Evolutionary conservation across 2,329 filamentous ascomycete genomes (phyloP).

Genomic region (Mycosphaerella arachidis): DNA sequence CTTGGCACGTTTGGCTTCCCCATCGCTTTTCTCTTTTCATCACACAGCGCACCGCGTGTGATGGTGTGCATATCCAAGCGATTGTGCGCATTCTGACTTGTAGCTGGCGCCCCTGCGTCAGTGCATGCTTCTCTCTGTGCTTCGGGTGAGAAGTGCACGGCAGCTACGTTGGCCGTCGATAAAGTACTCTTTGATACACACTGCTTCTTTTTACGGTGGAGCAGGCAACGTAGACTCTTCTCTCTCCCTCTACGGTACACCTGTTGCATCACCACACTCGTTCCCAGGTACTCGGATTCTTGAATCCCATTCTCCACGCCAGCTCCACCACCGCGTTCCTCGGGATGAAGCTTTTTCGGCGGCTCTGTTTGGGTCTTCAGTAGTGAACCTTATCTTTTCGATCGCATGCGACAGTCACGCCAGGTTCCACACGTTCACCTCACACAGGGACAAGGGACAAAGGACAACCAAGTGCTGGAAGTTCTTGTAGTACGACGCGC

Average conservation of each 20-base stretch:
- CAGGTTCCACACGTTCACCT: conserved; percentile 1
- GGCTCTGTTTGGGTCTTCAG: not conserved
- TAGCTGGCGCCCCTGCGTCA: not conserved
- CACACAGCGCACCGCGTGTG: not conserved
- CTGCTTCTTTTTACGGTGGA: not conserved
- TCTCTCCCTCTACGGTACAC: not conserved
- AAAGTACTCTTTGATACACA: not conserved
- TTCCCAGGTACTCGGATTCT: not conserved
- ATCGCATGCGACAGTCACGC: conserved; percentile 2
- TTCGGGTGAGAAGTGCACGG: not conserved
- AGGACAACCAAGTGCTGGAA: conserved; percentile 21
- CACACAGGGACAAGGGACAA: not conserved
- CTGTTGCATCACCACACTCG: not conserved
- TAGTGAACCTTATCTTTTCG: not conserved
- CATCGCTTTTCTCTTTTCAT: not conserved
- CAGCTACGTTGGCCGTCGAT: not conserved
- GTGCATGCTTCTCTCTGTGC: not conserved
- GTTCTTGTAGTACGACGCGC: conserved; percentile 2
- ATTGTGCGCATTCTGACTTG: not conserved
- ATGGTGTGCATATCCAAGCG: not conserved
- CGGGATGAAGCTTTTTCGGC: not conserved
- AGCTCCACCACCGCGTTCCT: not conserved
- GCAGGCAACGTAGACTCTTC: not conserved
- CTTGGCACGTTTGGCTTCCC: not conserved
- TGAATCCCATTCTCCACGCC: not conserved